phyloP scores from a whole-genome alignment of 2,329 filamentous ascomycete genomes.

The Sodiomyces alkalinus region DNA sequence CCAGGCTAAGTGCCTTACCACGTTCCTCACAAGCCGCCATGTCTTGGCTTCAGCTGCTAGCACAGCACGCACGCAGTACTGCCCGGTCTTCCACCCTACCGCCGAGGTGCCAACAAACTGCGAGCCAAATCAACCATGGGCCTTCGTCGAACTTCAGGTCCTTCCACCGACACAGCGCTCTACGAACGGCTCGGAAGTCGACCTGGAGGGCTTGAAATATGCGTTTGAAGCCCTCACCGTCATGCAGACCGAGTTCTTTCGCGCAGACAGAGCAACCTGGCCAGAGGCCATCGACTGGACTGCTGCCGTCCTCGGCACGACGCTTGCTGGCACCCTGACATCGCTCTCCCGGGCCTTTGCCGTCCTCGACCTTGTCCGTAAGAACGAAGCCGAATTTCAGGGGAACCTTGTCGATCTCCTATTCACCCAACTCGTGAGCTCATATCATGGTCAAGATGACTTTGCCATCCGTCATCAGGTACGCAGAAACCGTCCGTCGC shows the following conservation, averaged over 20 bases:
- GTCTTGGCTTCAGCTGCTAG: too few species aligned
- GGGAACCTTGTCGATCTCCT: slow-evolving; percentile 74
- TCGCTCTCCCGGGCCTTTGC: slow-evolving; percentile 50
- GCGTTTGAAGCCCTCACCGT: slow-evolving; percentile 52
- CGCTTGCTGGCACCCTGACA: slow-evolving; percentile 56
- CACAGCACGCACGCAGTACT: too few species aligned
- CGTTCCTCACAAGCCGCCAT: too few species aligned
- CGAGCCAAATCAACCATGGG: slow-evolving; percentile 3
- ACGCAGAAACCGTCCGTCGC: too few species aligned
- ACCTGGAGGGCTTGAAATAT: slow-evolving; percentile 23
- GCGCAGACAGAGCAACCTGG: slow-evolving; percentile 66
- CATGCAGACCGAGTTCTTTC: slow-evolving; percentile 68
- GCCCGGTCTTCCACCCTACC: slow-evolving; percentile 8
- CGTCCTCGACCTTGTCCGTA: slow-evolving; percentile 17
- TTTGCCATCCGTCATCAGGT: slow-evolving; percentile 52
- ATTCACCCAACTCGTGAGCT: slow-evolving; percentile 61
- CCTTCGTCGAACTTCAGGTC: slow-evolving; percentile 4
- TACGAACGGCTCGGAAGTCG: slow-evolving; percentile 1
- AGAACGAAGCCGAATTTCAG: slow-evolving; percentile 31
- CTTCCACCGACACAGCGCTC: not conserved
- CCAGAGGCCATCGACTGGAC: slow-evolving; percentile 88
- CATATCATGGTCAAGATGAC: slow-evolving; percentile 77
- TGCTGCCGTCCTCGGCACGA: slow-evolving; percentile 66
- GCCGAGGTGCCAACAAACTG: slow-evolving; percentile 5
- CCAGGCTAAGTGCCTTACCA: too few species aligned